phyloP scores from a whole-genome alignment of 345 rosid genomes.

The Limnanthes douglasii region DNA sequence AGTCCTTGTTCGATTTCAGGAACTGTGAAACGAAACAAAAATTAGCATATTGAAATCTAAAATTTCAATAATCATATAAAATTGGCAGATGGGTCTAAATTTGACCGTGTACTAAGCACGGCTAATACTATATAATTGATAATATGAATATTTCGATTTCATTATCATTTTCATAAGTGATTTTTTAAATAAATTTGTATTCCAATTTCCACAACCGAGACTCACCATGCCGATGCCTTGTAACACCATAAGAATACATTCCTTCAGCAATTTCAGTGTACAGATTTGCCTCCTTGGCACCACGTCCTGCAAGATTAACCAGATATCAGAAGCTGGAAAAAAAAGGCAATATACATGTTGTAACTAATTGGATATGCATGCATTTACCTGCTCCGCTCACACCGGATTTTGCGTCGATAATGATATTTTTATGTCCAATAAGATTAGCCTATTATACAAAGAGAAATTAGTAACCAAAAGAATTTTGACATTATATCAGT shows the following conservation, averaged over 20 bases:
- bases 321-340: slow-evolving; percentile 3
- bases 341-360: no score
- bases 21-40: slow-evolving; percentile 30
- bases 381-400: slow-evolving; percentile 92
- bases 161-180: no score
- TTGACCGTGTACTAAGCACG: not conserved
- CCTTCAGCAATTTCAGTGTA: slow-evolving; percentile 87
- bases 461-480: slow-evolving; percentile 6
- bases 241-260: slow-evolving; percentile 82
- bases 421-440: slow-evolving; percentile 44
- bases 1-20: slow-evolving; percentile 98
- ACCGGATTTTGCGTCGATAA: slow-evolving; percentile 90
- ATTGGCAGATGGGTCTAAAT: not conserved
- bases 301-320: slow-evolving; percentile 53
- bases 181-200: no score
- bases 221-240: slow-evolving; percentile 89
- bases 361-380: not conserved
- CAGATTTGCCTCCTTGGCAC: slow-evolving; percentile 78
- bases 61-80: not conserved
- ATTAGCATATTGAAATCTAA: slow-evolving; percentile 2
- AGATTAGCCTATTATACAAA: slow-evolving; percentile 51
- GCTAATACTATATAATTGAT: not conserved
- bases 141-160: no score
- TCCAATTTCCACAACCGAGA: slow-evolving; percentile 1
- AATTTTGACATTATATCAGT: not conserved